These are phyloP conservation scores for Dioszegia aurantiaca DNA, from an alignment of 768 basidiomycete species.

Conservation along the genomic window DNA sequence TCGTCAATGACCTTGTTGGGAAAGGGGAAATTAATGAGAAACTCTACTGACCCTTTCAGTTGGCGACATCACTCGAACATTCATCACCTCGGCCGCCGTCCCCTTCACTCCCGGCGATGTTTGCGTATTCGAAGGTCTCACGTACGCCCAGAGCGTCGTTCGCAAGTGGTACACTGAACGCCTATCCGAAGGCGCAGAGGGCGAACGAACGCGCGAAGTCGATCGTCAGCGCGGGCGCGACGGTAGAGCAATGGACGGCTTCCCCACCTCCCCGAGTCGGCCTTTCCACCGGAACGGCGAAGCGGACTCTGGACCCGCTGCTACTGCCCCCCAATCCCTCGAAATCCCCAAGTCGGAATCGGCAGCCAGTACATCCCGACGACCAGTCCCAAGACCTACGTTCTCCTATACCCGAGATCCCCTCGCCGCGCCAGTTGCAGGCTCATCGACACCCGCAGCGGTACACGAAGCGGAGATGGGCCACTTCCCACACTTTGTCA, in stretches of 20 bases:
- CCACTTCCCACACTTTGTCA: slow-evolving; percentile 54
- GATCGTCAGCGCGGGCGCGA: slow-evolving; percentile 19
- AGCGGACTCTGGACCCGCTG: neutral
- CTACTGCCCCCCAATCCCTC: neutral
- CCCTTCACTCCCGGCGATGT: slow-evolving; percentile 49
- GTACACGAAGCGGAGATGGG: slow-evolving; percentile 14
- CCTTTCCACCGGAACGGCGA: slow-evolving; percentile 5
- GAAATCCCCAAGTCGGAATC: neutral
- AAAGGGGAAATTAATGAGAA: no score
- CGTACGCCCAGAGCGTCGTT: slow-evolving; percentile 35
- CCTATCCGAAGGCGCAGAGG: slow-evolving; percentile 23
- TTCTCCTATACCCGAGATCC: slow-evolving; percentile 27
- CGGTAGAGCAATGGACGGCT: slow-evolving; percentile 15
- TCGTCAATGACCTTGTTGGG: no score
- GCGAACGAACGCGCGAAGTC: slow-evolving; percentile 31
- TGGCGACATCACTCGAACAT: slow-evolving; percentile 51
- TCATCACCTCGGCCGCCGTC: slow-evolving; percentile 48
- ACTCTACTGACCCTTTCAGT: slow-evolving; percentile 31
- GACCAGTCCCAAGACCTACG: slow-evolving; percentile 27
- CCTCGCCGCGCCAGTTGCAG: neutral
- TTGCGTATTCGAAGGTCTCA: slow-evolving; percentile 52
- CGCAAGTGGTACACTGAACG: slow-evolving; percentile 41
- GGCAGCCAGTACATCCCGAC: neutral
- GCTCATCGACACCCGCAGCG: slow-evolving; percentile 12
- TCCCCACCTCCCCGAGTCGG: slow-evolving; percentile 10